Base-by-base conservation (phyloP, 164 flowering plant genomes). In the Kalanchoe fedtschenkoi region DNA sequence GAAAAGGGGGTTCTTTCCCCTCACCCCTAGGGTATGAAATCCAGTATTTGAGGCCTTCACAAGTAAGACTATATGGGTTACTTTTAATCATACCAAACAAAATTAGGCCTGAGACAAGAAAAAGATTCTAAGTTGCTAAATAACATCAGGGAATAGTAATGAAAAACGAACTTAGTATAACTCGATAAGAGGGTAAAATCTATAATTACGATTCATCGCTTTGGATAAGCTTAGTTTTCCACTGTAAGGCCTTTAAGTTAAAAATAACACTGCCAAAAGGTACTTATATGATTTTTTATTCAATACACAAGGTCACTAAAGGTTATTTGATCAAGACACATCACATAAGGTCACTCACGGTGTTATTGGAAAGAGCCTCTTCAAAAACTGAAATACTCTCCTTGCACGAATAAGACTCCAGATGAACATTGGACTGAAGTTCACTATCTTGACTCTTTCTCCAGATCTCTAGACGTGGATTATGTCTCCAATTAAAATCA, bases 401-500 rank as follows among this genome's bases (percentile, higher is more conserved):
- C 33, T n/a, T 63, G 21, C 80, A 82, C 63, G 77, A 62, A 72
- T 86, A 87, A 39, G 96, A 84, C 69, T 95, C 96, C 26, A 89
- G 69, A 65, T 80, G 68, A 46, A 71, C 29, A 34, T 58, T 54
- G 33, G 87, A 67, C 34, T 75, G 67, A 37, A 83, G 89, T 71
- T 75, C 75, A 58, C 59, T 43, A 66, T 70, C 77, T 56, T 39
- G 64, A 62, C 66, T 86, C 68, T 83, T 75, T 71, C 75, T 83
- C 99, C 97, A 91, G 35, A 95, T 71, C 74, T 95, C 88, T 28
- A 95, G 67, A 53, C 74, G 76, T 16, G 99, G 96, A 69, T 35
- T 51, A 47, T 78, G 78, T 69, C 81, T 26, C 99, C 99, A 95
- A 14, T 74, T 62, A 65, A 81, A 91, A 68, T 82, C 65, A 16